phyloP scores from a whole-genome alignment of 2,329 filamentous ascomycete species.

The Beauveria brongniartii region DNA sequence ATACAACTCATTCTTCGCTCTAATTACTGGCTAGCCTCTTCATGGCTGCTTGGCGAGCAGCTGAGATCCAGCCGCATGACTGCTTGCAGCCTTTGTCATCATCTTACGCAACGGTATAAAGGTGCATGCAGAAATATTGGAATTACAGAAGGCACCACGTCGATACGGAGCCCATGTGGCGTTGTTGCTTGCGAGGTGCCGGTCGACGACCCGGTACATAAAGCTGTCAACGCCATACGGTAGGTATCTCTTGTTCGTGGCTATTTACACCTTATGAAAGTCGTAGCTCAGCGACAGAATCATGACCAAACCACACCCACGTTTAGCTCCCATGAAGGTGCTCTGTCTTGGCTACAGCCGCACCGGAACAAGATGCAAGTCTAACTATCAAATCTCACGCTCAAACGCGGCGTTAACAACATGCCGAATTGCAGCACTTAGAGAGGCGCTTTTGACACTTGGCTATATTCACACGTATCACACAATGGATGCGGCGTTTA shows the following conservation, averaged over 20 bases:
- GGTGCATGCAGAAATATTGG: neutral
- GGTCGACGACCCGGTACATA: neutral
- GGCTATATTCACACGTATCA: constrained; percentile 7
- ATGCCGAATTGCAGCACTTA: neutral
- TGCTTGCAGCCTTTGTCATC: neutral
- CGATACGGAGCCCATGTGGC: neutral
- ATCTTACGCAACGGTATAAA: neutral
- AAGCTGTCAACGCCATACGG: neutral
- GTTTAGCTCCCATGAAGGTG: constrained; percentile 6
- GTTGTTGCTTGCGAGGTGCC: neutral
- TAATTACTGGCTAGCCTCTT: neutral
- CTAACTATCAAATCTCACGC: neutral
- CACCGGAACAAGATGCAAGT: constrained; percentile 7
- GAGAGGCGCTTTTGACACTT: neutral
- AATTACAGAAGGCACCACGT: neutral
- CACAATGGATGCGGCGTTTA: constrained; percentile 3
- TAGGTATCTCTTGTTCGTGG: too few species aligned
- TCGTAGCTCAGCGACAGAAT: neutral
- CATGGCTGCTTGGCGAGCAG: neutral
- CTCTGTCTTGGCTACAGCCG: constrained; percentile 10
- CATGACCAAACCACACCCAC: neutral
- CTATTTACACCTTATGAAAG: neutral
- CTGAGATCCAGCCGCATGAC: neutral
- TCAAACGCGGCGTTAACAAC: neutral
- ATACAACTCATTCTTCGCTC: neutral